Conservation (phyloP, 73 alveolate genomes). For the Breviolum minutum region DNA sequence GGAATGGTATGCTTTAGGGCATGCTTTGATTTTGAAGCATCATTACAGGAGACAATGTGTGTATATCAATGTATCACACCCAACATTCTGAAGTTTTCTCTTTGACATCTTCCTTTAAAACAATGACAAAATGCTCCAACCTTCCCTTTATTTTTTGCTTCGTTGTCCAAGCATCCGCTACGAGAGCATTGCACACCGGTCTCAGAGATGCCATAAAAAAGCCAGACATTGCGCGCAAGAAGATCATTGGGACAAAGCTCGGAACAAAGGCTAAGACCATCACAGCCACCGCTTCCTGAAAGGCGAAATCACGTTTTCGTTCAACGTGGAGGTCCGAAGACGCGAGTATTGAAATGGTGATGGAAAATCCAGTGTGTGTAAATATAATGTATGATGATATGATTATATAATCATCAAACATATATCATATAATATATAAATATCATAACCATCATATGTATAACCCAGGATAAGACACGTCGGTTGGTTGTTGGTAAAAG, state of each 20-base stretch:
- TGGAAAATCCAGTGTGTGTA: too few relatives aligned
- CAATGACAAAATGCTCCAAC: background rate
- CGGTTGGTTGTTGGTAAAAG: too few relatives aligned
- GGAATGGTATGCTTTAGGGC: background rate
- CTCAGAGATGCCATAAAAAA: constrained; percentile 78
- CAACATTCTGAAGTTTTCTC: too few relatives aligned
- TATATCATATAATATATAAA: too few relatives aligned
- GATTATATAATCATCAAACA: background rate
- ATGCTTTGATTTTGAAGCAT: background rate
- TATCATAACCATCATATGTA: too few relatives aligned
- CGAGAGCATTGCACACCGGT: constrained; percentile 86
- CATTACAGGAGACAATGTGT: too few relatives aligned
- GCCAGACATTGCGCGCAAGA: constrained; percentile 84
- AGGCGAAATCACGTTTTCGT: background rate
- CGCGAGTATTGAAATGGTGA: too few relatives aligned
- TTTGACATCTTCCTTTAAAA: background rate
- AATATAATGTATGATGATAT: too few relatives aligned
- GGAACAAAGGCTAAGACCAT: constrained; percentile 31
- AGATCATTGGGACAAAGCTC: constrained; percentile 47
- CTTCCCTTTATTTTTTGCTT: background rate
- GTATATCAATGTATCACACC: too few relatives aligned
- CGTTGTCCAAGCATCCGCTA: background rate
- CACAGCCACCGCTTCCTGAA: constrained; percentile 33
- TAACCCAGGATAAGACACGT: too few relatives aligned
- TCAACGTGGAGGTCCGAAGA: background rate